Percentiles rank a stretch among this genome's conserved stretches.
Evolutionary conservation across 805 yeast species (phyloP).

Genomic region (Blastobotrys americana): DNA sequence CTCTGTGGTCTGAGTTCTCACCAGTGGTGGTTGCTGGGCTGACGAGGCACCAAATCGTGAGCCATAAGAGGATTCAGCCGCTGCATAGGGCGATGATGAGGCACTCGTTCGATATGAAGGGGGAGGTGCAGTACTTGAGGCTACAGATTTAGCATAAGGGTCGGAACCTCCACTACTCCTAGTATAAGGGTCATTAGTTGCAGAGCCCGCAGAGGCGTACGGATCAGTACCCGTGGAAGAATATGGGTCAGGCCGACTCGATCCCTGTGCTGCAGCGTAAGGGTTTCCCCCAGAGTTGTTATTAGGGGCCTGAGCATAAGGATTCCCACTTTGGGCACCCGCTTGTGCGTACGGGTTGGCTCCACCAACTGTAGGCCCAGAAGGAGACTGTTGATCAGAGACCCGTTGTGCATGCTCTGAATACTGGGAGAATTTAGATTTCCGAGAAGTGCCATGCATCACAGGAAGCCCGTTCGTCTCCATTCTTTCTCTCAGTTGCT

Average conservation of each 20-base stretch:
- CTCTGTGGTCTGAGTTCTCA: constrained; percentile 20
- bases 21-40: constrained; percentile 1
- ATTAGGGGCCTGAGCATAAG: constrained; percentile 1
- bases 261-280: constrained; percentile 4
- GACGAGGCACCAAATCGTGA: constrained; percentile 14
- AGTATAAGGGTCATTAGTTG: background rate
- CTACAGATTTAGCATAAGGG: background rate
- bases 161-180: background rate
- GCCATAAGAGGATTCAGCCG: constrained; percentile 16
- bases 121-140: background rate
- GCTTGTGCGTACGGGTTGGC: constrained; percentile 18
- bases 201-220: constrained; percentile 3
- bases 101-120: constrained; percentile 5
- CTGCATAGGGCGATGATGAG: constrained; percentile 18
- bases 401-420: constrained; percentile 42
- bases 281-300: constrained; percentile 5
- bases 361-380: constrained; percentile 1
- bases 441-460: constrained; percentile 31
- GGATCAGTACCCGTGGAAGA: constrained; percentile 6
- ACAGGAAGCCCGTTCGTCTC: constrained; percentile 39
- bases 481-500: constrained; percentile 38
- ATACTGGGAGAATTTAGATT: constrained; percentile 47
- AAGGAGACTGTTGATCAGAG: constrained; percentile 10
- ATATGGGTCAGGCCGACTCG: background rate
- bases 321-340: constrained; percentile 3